Evolutionary conservation across 805 yeast species (phyloP), one percentile per base, ranked within the genome.

Genomic region (Candida hungchunana): DNA sequence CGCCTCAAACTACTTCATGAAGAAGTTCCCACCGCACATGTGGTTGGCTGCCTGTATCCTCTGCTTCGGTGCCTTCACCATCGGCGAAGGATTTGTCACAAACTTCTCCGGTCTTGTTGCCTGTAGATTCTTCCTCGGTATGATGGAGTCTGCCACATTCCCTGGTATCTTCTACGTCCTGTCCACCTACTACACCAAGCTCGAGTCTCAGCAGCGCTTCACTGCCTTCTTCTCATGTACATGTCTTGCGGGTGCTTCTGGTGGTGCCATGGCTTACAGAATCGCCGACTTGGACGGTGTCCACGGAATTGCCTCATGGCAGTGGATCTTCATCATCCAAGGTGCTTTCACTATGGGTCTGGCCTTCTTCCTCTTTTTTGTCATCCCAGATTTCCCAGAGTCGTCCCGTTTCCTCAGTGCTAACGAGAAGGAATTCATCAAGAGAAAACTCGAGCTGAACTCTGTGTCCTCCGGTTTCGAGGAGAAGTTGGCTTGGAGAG

Each of bases 161-260:
- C 77, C 79, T 1, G 68, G 73, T 34, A 62, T 73, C 39, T 64
- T 63, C 40, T 66, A 71, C 56, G 66, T 67, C 42, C 51, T 73
- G 20, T 63, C 75, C 12, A 61, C 71, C 6, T 69, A 70, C 46
- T 73, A 73, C 48, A 63, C 71, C 29, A 60, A 71, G 36, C 59
- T 60, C 28, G 78, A 74, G 45, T 62, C 71, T 7, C 75, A 73
- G 18, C 58, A 60, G 22, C 59, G 79, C 37, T 60, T 69, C 41
- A 66, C 75, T 6, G 63, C 66, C 36, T 64, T 75, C 29, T 73
- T 73, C 49, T 62, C 71, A 22, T 69, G 75, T 19, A 71, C 80
- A 8, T 71, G 75, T 39, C 50, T 75, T 26, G 69, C 79, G 8
- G 70, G 75, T 36, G 76, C 78, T 11, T 71, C 76, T 46, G 77